These are phyloP conservation scores for Pseudogymnoascus sp. DNA, from an alignment of 2,329 filamentous ascomycete species.

Conservation along the genomic window DNA sequence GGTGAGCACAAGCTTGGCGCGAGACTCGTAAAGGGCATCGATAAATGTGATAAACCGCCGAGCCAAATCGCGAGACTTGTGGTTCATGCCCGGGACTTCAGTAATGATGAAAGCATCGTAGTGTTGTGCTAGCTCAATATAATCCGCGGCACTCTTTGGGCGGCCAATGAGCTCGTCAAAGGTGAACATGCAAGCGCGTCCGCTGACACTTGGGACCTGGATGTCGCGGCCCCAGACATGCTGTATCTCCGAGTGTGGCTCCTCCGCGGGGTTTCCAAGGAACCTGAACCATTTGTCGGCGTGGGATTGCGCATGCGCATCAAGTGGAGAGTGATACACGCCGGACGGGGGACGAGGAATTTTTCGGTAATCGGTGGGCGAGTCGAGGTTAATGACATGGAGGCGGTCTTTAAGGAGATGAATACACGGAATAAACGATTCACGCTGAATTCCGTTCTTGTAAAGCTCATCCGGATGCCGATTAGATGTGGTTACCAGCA, in stretches of 20 bases:
- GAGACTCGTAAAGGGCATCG: constrained; percentile 85
- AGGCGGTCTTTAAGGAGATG: constrained; percentile 78
- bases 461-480: constrained; percentile 94
- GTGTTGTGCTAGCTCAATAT: constrained; percentile 79
- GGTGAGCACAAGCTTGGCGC: constrained; percentile 92
- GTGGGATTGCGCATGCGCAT: constrained; percentile 67
- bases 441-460: constrained; percentile 94
- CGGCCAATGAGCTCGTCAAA: constrained; percentile 87
- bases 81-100: constrained; percentile 85
- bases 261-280: constrained; percentile 73
- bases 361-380: constrained; percentile 92
- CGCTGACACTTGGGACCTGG: constrained; percentile 76
- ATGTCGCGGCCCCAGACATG: constrained; percentile 91
- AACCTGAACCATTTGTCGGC: constrained; percentile 94
- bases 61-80: constrained; percentile 76
- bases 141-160: constrained; percentile 89
- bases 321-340: constrained; percentile 87
- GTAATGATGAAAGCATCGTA: constrained; percentile 93
- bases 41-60: constrained; percentile 95
- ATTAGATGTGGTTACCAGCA: constrained; percentile 92
- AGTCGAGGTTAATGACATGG: constrained; percentile 89
- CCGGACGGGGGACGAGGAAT: constrained; percentile 87
- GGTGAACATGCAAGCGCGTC: constrained; percentile 80
- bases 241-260: constrained; percentile 69
- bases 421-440: constrained; percentile 93